Conservation (phyloP, 169 alveolate genomes). For the Plasmodium relictum region DNA sequence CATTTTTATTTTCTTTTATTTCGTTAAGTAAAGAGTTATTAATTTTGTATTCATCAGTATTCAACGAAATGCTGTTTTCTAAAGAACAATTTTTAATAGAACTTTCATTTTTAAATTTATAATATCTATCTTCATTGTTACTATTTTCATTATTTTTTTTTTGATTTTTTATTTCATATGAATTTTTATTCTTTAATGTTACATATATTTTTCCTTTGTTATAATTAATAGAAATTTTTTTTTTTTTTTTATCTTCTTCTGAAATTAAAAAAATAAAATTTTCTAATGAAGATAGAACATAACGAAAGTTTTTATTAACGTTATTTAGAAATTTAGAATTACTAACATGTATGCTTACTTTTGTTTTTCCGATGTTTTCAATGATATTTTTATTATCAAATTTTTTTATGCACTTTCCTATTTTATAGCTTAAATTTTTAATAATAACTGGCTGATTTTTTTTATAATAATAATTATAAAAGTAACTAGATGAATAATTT, state of each 20-base stretch:
- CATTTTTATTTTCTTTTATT: not conserved
- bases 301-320: constrained; percentile 57
- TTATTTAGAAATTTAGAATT: constrained; percentile 57
- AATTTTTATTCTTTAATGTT: constrained; percentile 1
- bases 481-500: not conserved
- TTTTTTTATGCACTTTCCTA: constrained; percentile 53
- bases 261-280: constrained; percentile 46
- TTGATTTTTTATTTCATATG: not conserved
- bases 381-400: constrained; percentile 41
- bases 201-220: constrained; percentile 8
- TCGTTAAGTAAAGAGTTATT: not conserved
- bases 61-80: too few relatives aligned
- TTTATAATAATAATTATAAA: constrained; percentile 53
- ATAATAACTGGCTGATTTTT: constrained; percentile 57
- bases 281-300: constrained; percentile 38
- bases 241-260: constrained; percentile 64
- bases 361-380: constrained; percentile 57
- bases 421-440: constrained; percentile 39
- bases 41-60: not conserved
- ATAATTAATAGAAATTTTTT: constrained; percentile 35
- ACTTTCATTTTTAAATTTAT: not conserved
- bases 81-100: not conserved
- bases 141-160: not conserved
- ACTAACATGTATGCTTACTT: constrained; percentile 73
- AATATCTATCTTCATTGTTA: not conserved